phyloP scores from a whole-genome alignment of 2,329 filamentous ascomycete species.

The Colletotrichum siamense region DNA sequence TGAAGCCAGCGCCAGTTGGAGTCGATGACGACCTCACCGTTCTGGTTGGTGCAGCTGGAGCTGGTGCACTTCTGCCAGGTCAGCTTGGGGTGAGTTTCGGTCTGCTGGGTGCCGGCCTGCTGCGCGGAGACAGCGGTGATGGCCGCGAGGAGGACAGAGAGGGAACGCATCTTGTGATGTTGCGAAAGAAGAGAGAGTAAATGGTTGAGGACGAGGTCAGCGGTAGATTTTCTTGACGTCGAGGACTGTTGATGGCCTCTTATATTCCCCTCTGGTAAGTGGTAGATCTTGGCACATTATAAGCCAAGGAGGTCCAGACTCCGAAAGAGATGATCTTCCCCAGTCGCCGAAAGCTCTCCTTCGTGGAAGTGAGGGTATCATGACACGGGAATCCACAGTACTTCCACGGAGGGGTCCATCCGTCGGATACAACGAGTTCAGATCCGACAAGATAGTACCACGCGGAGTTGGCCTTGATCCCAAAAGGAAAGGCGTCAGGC shows the following conservation, averaged over 20 bases:
- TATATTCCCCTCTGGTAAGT: neutral
- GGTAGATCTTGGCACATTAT: neutral
- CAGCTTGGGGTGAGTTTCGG: conserved; percentile 28
- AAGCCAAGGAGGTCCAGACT: neutral
- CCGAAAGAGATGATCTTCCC: neutral
- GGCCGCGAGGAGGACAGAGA: neutral
- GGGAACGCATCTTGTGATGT: neutral
- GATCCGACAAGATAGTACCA: neutral
- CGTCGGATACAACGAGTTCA: neutral
- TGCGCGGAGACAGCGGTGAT: conserved; percentile 28
- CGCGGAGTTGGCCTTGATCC: neutral
- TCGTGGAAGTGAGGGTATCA: neutral
- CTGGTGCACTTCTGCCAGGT: conserved; percentile 30
- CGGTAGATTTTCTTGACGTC: neutral
- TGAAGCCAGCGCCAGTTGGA: conserved; percentile 62
- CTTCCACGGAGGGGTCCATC: neutral
- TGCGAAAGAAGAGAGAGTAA: neutral
- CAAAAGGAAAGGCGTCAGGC: neutral
- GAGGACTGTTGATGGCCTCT: neutral
- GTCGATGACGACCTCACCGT: conserved; percentile 53
- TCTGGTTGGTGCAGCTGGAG: conserved; percentile 40
- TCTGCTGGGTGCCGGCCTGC: conserved; percentile 26
- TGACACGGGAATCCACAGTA: neutral
- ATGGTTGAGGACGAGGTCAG: neutral
- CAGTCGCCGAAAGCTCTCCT: neutral